phyloP scores from a whole-genome alignment of 495 filamentous ascomycete genomes.

The Penicillium silybi region DNA sequence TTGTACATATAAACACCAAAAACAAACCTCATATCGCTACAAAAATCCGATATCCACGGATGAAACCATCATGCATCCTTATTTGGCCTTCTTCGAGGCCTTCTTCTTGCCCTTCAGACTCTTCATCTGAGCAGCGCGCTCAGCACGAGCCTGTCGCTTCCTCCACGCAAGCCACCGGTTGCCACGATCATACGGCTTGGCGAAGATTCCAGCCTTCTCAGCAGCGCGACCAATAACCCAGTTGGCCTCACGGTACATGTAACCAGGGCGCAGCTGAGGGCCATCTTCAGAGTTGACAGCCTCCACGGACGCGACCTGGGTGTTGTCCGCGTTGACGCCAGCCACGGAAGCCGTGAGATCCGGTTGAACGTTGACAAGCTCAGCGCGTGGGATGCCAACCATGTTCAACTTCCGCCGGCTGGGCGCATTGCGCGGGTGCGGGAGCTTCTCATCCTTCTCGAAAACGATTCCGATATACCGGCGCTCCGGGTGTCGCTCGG shows the following conservation, averaged over 20 bases:
- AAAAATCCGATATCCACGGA: conserved; percentile 22
- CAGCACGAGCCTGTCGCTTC: conserved; percentile 50
- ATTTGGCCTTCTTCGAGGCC: conserved; percentile 40
- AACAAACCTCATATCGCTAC: conserved; percentile 31
- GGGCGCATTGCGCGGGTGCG: conserved; percentile 63
- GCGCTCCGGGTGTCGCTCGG: conserved; percentile 68
- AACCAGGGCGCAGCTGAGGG: conserved; percentile 58
- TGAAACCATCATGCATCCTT: conserved; percentile 26
- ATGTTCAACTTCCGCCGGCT: conserved; percentile 66
- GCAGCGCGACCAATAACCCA: conserved; percentile 74
- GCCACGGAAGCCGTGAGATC: conserved; percentile 28
- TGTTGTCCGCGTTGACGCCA: conserved; percentile 22
- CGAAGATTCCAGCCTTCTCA: conserved; percentile 54
- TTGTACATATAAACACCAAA: conserved; percentile 38
- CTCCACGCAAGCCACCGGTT: conserved; percentile 63
- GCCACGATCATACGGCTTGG: conserved; percentile 47
- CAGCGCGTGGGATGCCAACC: conserved; percentile 47
- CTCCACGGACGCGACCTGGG: conserved; percentile 31
- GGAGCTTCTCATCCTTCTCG: conserved; percentile 65
- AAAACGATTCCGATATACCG: conserved; percentile 92
- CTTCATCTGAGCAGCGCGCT: conserved; percentile 54
- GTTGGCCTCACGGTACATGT: conserved; percentile 80
- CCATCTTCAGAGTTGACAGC: conserved; percentile 35
- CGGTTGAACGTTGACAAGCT: conserved; percentile 28
- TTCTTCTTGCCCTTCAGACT: conserved; percentile 53